These are phyloP conservation scores for Taphrina deformans DNA, from an alignment of 1,139 yeast species.

Conservation along the genomic window DNA sequence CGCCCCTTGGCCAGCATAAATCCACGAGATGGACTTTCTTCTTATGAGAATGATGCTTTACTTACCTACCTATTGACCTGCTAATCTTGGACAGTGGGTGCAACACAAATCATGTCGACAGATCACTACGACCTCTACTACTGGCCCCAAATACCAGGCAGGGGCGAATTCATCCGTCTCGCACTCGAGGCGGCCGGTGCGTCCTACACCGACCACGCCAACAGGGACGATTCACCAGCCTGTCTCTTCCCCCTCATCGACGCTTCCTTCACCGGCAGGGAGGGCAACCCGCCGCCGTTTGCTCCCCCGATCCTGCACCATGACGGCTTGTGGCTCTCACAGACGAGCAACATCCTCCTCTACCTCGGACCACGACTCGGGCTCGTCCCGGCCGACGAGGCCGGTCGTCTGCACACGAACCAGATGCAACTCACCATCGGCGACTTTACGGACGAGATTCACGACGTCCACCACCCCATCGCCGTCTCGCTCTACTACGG, in stretches of 20 bases:
- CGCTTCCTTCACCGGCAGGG: neutral
- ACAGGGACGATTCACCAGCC: neutral
- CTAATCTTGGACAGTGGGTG: neutral
- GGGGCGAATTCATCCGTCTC: slow-evolving; percentile 29
- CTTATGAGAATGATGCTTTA: too few species aligned
- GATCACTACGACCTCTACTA: slow-evolving; percentile 27
- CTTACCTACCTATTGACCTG: too few species aligned
- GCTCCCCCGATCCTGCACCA: slow-evolving; percentile 26
- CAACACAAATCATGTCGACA: neutral
- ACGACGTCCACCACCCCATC: slow-evolving; percentile 30
- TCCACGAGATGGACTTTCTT: too few species aligned
- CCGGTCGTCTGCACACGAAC: slow-evolving; percentile 6
- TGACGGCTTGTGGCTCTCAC: slow-evolving; percentile 15
- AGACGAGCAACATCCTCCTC: slow-evolving; percentile 12
- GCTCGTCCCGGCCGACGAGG: slow-evolving; percentile 19
- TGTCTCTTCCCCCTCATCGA: slow-evolving; percentile 10
- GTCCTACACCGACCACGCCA: slow-evolving; percentile 13
- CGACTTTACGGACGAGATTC: slow-evolving; percentile 24
- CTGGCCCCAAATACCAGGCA: slow-evolving; percentile 32
- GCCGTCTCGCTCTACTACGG: slow-evolving; percentile 22
- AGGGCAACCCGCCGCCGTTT: slow-evolving; percentile 7
- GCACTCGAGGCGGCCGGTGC: slow-evolving; percentile 15
- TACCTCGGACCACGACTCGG: slow-evolving; percentile 27
- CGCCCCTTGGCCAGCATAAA: too few species aligned
- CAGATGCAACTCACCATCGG: slow-evolving; percentile 15